Base-by-base conservation (phyloP, 768 basidiomycete species). In the Leccinum rimulosum region DNA sequence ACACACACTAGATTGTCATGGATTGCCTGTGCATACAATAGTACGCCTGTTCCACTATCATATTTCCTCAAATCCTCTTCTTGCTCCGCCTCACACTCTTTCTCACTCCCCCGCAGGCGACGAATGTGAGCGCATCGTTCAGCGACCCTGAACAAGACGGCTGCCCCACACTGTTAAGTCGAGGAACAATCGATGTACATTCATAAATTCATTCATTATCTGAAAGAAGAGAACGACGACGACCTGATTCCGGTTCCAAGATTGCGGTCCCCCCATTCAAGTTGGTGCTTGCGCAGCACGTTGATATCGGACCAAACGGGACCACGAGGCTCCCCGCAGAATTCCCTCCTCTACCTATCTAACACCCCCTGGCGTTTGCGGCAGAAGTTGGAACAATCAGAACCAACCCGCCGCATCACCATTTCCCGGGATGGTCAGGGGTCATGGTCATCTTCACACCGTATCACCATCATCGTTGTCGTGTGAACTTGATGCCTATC, bases 401-500 rank as follows among this genome's bases (percentile, higher is more conserved):
- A 17, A 8, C 33, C 33, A 35, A 35, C 38, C 38, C 9, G 38
- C 38, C 38, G 38, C 38, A 40, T n/a, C 38, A 40, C 17, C 17
- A 17, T 40, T 40, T 40, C 38, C 38, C 17, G 17, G 17, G 38
- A 40, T 7, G 38, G 38, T 40, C 38, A 40, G 17, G 38, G 38
- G 38, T 40, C 38, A 40, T 40, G 38, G 17, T 10, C 17, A n/a
- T 40, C 9, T 40, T 40, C 38, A 40, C 38, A 40, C 38, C 38
- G 31, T 12, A 40, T 40, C 17, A 40, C 17, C 38, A n/a, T n/a
- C 38, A 38, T 8, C 12, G 15, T 40, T 40, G 17, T 27, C 53
- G 64, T 65, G 61, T 49, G 59, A 67, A 64, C 30, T 2, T 15
- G 1, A 19, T 61, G 48, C 62, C 54, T 59, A 66, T 64, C 66